These are phyloP conservation scores for Aspergillus conjunctus DNA, from an alignment of 495 filamentous ascomycete species.

Conservation along the genomic window DNA sequence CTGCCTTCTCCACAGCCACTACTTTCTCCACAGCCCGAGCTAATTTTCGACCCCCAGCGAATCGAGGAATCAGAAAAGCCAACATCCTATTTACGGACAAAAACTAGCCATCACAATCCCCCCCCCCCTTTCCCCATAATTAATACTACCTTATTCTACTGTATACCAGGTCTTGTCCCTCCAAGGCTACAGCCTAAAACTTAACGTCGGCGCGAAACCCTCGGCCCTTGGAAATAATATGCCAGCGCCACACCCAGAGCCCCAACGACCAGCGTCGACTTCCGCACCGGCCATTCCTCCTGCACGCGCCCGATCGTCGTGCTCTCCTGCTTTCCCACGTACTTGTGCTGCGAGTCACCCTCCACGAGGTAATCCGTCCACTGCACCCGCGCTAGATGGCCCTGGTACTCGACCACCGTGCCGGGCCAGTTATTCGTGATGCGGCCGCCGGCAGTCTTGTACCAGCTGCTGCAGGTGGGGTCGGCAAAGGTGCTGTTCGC, in stretches of 20 bases:
- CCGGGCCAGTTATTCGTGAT: conserved; percentile 62
- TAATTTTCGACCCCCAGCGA: too few species aligned
- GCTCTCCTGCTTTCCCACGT: conserved; percentile 34
- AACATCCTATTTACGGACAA: too few species aligned
- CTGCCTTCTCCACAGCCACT: too few species aligned
- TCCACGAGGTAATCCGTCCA: conserved; percentile 52
- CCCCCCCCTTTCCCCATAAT: too few species aligned
- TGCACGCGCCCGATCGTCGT: conserved; percentile 42
- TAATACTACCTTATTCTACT: too few species aligned
- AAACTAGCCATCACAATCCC: too few species aligned
- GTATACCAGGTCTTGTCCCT: too few species aligned
- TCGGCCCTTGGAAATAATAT: conserved; percentile 15
- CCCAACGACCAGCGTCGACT: conserved; percentile 7
- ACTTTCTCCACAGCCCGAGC: too few species aligned
- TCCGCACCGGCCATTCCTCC: conserved; percentile 16
- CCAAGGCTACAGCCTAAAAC: too few species aligned
- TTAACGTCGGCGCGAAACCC: neutral
- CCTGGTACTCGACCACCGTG: conserved; percentile 54
- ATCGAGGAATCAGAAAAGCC: too few species aligned
- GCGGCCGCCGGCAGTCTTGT: conserved; percentile 53
- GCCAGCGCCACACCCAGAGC: conserved; percentile 7
- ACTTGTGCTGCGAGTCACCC: conserved; percentile 32
- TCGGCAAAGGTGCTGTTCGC: conserved; percentile 51
- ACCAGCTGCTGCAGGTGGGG: conserved; percentile 56
- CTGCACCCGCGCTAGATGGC: conserved; percentile 39